Evolutionary conservation across 1,139 yeast genomes (phyloP), one percentile per base, ranked within the genome.

Genomic region (Kurtzmaniella natalensis): DNA sequence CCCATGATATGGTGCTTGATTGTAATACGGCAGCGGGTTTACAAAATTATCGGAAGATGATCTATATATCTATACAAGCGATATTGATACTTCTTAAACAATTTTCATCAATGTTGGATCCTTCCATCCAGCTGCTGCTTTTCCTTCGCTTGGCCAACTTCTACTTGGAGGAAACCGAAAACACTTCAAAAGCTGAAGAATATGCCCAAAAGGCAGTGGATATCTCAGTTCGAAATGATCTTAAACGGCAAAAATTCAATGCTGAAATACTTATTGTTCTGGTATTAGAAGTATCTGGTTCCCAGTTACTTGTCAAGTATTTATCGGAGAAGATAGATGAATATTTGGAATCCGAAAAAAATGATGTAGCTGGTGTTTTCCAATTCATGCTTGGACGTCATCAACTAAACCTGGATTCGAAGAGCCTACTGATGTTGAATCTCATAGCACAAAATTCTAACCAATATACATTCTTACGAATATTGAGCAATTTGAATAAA

Each of bases 31-130:
- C 31, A 11, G 18, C 31, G 6, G 64, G 66, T 1, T 28, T 50
- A 2, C 36, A 44, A 8, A 43, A 43, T 2, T 73, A 73, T 41
- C 55, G 48, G 37, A 55, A 53, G 25, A 46, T 63, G 40, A 55
- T 74, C n/a, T 64, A 56, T 36, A 43, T 62, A 3, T 52, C 75
- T 2, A 49, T 74, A 23, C 63, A 65, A 32, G 51, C 70, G 7
- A 46, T 72, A 8, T 41, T 62, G 16, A 48, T 64, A 24, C 38
- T 69, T 0, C 24, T 57, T 2, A 51, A 51, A 16, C 50, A 53
- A 24, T 67, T 65, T 41, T 37, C 44, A 8, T 40, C 39, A 1
- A 25, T 35, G 3, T 38, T 74, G 13, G 51, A 55, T 32, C 62
- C 69, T 0, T 44, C 41, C 11, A 36, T 56, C 18, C 66, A 61